Conservation (phyloP, 768 basidiomycete species). For the Lyophyllum semitale region DNA sequence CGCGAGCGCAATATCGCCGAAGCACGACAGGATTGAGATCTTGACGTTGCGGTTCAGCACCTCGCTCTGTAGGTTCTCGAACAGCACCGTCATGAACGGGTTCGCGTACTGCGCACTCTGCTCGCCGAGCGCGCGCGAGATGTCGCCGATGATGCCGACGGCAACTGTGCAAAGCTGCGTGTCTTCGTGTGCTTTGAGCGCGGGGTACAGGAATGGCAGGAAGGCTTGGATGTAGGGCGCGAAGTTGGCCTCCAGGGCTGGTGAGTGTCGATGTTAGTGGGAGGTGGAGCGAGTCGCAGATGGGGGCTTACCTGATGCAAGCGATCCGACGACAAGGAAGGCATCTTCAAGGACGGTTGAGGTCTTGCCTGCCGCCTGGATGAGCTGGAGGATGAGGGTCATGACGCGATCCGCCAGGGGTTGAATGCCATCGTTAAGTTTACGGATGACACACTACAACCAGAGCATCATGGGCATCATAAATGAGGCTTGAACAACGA, state of each 20-base stretch:
- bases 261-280: constrained; percentile 4
- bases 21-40: constrained; percentile 93
- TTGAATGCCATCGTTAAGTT: constrained; percentile 79
- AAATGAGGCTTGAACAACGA: background rate
- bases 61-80: constrained; percentile 90
- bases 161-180: constrained; percentile 95
- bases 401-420: constrained; percentile 94
- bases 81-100: constrained; percentile 88
- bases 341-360: constrained; percentile 96
- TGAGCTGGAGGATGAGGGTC: constrained; percentile 85
- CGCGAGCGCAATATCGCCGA: constrained; percentile 95
- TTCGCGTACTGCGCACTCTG: constrained; percentile 80
- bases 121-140: constrained; percentile 92
- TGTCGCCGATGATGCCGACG: constrained; percentile 93
- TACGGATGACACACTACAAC: constrained; percentile 77
- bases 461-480: constrained; percentile 2
- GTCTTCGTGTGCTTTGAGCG: constrained; percentile 92
- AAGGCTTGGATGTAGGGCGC: constrained; percentile 84
- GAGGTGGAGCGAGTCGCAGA: background rate
- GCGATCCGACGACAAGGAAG: constrained; percentile 89
- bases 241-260: constrained; percentile 79
- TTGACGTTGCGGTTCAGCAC: constrained; percentile 93
- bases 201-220: constrained; percentile 83
- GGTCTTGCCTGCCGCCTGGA: constrained; percentile 86
- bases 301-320: constrained; percentile 62